Evolutionary conservation across 768 basidiomycete genomes (phyloP).

Genomic region (Mycena latifolia): DNA sequence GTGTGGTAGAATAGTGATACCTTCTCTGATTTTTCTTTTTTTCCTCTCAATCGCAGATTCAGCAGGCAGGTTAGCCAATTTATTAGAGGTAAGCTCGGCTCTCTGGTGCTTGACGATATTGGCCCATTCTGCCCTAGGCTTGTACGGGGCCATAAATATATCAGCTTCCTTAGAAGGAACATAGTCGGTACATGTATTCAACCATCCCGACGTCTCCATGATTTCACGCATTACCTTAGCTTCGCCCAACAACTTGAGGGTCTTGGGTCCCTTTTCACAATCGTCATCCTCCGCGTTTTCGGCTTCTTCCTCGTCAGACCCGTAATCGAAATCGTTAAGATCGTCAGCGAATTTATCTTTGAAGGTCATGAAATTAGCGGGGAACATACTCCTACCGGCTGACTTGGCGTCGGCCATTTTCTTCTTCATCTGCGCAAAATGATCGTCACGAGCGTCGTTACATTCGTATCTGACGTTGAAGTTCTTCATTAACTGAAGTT

Average conservation of each 20-base stretch:
- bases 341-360: conserved; percentile 12
- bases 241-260: background rate
- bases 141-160: background rate
- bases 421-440: conserved; percentile 36
- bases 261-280: background rate
- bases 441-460: too few relatives aligned
- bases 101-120: background rate
- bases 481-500: conserved; percentile 36
- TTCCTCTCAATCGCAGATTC: background rate
- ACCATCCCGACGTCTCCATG: conserved; percentile 12
- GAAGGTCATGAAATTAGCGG: conserved; percentile 14
- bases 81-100: background rate
- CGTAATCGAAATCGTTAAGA: too few relatives aligned
- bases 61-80: background rate
- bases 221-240: background rate
- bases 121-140: background rate
- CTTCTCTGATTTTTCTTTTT: background rate
- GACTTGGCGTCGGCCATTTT: conserved; percentile 1
- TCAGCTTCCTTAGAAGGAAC: background rate
- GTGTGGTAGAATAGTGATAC: background rate
- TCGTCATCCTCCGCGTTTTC: background rate
- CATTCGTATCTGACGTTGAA: conserved; percentile 45
- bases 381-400: conserved; percentile 22
- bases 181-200: background rate
- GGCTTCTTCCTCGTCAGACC: conserved; percentile 6